These are phyloP conservation scores for Lentinula aciculospora DNA, from an alignment of 768 basidiomycete species.

Conservation along the genomic window DNA sequence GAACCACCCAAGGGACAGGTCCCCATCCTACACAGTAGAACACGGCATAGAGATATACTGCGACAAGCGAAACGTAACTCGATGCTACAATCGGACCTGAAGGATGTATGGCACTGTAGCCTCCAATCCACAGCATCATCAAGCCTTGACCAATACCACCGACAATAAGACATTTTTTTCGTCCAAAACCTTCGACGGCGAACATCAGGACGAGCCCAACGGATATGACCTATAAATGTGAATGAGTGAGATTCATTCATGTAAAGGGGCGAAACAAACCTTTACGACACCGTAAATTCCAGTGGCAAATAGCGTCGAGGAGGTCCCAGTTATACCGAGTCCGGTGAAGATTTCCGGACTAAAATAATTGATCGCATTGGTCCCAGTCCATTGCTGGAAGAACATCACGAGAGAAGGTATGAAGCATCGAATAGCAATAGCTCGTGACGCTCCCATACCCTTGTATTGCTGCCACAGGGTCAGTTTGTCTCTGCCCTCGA, in stretches of 20 bases:
- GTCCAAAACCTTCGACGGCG: slow-evolving; percentile 43
- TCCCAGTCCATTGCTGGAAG: slow-evolving; percentile 46
- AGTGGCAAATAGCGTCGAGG: slow-evolving; percentile 42
- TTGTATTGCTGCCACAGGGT: slow-evolving; percentile 29
- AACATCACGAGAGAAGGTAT: slow-evolving; percentile 44
- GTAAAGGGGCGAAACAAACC: neutral
- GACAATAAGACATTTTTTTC: slow-evolving; percentile 42
- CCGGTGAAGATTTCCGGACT: slow-evolving; percentile 44
- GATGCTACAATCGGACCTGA: slow-evolving; percentile 24
- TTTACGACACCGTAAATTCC: slow-evolving; percentile 22
- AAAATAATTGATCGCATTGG: slow-evolving; percentile 52
- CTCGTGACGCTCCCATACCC: slow-evolving; percentile 38
- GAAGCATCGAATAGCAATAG: slow-evolving; percentile 35
- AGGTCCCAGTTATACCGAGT: slow-evolving; percentile 39
- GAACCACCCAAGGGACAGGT: slow-evolving; percentile 33
- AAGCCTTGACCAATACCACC: slow-evolving; percentile 43
- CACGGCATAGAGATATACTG: slow-evolving; percentile 41
- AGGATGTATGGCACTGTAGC: slow-evolving; percentile 31
- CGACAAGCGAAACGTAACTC: slow-evolving; percentile 35
- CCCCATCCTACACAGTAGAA: slow-evolving; percentile 30
- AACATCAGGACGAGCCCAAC: slow-evolving; percentile 34
- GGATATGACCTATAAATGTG: slow-evolving; percentile 28
- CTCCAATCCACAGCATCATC: slow-evolving; percentile 44
- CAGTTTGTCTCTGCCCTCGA: slow-evolving; percentile 32
- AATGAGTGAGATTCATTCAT: neutral